Conservation (phyloP, 345 rosid genomes). For the Eucalyptus victrix region DNA sequence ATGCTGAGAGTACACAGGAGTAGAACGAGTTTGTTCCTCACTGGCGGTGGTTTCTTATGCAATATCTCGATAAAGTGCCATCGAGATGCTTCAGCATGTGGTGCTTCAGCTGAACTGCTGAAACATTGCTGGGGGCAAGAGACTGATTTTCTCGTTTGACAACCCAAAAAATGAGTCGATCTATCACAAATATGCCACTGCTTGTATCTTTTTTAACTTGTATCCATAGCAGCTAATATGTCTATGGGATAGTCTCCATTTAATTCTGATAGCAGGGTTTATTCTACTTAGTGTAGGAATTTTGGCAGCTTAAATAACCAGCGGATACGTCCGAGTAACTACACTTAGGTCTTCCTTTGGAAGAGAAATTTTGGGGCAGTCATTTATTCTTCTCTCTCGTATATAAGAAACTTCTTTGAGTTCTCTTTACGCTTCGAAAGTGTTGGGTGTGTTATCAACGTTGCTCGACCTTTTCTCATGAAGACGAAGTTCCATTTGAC, state of each 20-base stretch:
- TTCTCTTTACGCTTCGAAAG: neutral
- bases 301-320: neutral
- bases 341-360: neutral
- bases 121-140: neutral
- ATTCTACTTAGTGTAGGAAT: neutral
- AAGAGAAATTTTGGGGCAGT: neutral
- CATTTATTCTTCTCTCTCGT: neutral
- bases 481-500: neutral
- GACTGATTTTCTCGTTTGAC: neutral
- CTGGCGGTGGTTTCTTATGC: neutral
- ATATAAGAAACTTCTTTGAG: neutral
- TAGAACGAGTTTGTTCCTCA: neutral
- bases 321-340: neutral
- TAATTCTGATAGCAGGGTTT: neutral
- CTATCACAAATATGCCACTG: neutral
- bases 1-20: slow-evolving; percentile 44
- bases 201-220: neutral
- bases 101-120: neutral
- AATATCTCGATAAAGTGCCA: neutral
- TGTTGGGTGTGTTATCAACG: neutral
- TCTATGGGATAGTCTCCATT: neutral
- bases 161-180: neutral
- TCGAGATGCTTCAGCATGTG: neutral
- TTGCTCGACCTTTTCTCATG: neutral
- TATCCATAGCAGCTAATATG: neutral